Conservation (phyloP, 2,329 filamentous ascomycete species). For the Hymenotorrendiella dingleyae region DNA sequence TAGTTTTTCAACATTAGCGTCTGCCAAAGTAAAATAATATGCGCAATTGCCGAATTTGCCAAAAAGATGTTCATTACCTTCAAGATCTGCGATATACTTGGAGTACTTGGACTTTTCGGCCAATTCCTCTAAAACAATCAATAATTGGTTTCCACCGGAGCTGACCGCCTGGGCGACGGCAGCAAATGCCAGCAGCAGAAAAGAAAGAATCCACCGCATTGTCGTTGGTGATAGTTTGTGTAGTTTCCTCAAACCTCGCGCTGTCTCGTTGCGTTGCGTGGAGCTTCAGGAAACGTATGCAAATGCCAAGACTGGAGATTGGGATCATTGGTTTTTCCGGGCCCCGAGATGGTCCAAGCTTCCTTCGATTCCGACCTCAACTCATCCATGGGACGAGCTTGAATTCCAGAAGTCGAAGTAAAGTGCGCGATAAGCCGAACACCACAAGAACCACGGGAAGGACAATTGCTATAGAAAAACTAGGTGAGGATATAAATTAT, state of each 20-base stretch:
- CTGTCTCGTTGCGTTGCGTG: slow-evolving; percentile 13
- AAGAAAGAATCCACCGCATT: slow-evolving; percentile 72
- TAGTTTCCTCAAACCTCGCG: slow-evolving; percentile 14
- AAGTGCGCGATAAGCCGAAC: too few species aligned
- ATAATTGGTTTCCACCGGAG: slow-evolving; percentile 69
- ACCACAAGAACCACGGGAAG: slow-evolving; percentile 9
- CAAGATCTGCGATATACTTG: slow-evolving; percentile 69
- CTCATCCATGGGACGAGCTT: slow-evolving; percentile 11
- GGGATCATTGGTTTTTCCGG: slow-evolving; percentile 4
- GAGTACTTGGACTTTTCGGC: slow-evolving; percentile 78
- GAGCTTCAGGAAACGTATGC: slow-evolving; percentile 33
- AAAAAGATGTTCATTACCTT: slow-evolving; percentile 48
- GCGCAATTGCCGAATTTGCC: not conserved
- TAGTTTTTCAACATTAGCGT: slow-evolving; percentile 10
- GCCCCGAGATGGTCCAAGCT: too few species aligned
- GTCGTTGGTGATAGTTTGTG: slow-evolving; percentile 25
- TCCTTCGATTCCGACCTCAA: slow-evolving; percentile 14
- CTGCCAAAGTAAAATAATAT: slow-evolving; percentile 12
- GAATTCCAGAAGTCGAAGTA: too few species aligned
- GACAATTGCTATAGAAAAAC: too few species aligned
- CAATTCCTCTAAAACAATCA: slow-evolving; percentile 81
- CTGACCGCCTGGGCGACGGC: slow-evolving; percentile 70
- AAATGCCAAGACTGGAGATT: slow-evolving; percentile 26
- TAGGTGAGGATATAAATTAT: too few species aligned
- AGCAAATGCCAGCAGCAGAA: slow-evolving; percentile 61